Percentiles rank a stretch among this genome's conserved stretches.
These are phyloP conservation scores for Phenoliferia sp. DNA, from an alignment of 1,284 basidiomycete species.

Conservation along the genomic window DNA sequence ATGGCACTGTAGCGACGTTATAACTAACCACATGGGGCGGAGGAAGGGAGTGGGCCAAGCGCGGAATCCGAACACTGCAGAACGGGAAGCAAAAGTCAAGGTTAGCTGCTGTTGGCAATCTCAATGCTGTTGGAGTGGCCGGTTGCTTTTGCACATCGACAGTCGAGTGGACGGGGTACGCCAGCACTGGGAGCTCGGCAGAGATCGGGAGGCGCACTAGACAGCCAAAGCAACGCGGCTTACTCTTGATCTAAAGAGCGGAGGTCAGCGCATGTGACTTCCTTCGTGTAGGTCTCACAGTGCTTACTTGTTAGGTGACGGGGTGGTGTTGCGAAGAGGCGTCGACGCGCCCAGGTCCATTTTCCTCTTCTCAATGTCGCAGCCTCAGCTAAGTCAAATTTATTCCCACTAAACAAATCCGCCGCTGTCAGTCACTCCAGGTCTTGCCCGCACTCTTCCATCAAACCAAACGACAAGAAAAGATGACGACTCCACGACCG, in stretches of 20 bases:
- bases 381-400: neutral
- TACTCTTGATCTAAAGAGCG: neutral
- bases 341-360: neutral
- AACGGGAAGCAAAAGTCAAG: neutral
- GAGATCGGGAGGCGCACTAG: neutral
- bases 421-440: too few relatives aligned
- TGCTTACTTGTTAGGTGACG: neutral
- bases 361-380: neutral
- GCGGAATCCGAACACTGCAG: conserved; percentile 26
- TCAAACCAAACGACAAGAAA: neutral
- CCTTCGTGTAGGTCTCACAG: too few relatives aligned
- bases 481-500: neutral
- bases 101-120: neutral
- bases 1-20: neutral
- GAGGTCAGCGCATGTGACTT: too few relatives aligned
- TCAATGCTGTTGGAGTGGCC: too few relatives aligned
- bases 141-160: too few relatives aligned
- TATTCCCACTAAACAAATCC: neutral
- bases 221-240: neutral
- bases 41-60: conserved; percentile 33
- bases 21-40: conserved; percentile 29
- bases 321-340: neutral
- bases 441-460: neutral
- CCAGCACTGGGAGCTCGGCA: too few relatives aligned
- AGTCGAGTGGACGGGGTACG: too few relatives aligned